phyloP scores from a whole-genome alignment of 768 basidiomycete species.

The Rhodotorula babjevae region DNA sequence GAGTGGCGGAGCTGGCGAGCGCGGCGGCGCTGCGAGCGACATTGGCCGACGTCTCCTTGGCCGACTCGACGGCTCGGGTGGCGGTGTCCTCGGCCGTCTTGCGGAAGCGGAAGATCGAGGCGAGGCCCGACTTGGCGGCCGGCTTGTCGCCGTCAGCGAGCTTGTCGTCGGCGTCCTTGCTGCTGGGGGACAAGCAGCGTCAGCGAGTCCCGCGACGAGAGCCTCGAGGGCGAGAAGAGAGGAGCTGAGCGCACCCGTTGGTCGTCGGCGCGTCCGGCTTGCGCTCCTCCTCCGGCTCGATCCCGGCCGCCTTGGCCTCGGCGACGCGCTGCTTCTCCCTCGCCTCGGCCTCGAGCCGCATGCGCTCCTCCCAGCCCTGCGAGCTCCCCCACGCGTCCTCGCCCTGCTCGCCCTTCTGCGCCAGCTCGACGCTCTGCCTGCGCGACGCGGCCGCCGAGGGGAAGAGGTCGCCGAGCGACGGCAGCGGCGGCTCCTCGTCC shows the following conservation, averaged over 20 bases:
- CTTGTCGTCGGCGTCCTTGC: too few species aligned
- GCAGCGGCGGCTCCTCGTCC: slow-evolving; percentile 3
- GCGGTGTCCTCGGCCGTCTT: slow-evolving; percentile 1
- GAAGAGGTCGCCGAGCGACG: slow-evolving; percentile 23
- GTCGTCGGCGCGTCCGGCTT: neutral
- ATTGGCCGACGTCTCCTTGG: neutral
- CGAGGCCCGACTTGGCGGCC: neutral
- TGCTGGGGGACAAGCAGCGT: neutral
- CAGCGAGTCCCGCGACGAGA: too few species aligned
- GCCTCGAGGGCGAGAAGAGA: neutral
- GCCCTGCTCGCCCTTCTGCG: slow-evolving; percentile 6
- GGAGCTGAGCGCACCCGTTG: neutral
- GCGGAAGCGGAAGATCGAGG: slow-evolving; percentile 9
- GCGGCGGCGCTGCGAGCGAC: neutral
- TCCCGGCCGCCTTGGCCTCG: neutral
- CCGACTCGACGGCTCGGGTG: neutral
- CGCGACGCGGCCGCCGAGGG: neutral
- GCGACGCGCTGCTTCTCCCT: neutral
- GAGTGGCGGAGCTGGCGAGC: neutral
- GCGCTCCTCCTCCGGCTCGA: neutral
- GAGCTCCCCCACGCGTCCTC: slow-evolving; percentile 26
- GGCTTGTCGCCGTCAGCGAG: neutral
- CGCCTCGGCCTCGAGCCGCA: neutral
- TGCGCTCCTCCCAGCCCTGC: slow-evolving; percentile 13
- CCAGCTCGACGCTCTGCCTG: neutral